A percentile compares a stretch with the other conserved stretches of the same genome.
These are phyloP conservation scores for Albugo laibachii DNA, from an alignment of 352 stramenopile genomes.

Conservation along the genomic window DNA sequence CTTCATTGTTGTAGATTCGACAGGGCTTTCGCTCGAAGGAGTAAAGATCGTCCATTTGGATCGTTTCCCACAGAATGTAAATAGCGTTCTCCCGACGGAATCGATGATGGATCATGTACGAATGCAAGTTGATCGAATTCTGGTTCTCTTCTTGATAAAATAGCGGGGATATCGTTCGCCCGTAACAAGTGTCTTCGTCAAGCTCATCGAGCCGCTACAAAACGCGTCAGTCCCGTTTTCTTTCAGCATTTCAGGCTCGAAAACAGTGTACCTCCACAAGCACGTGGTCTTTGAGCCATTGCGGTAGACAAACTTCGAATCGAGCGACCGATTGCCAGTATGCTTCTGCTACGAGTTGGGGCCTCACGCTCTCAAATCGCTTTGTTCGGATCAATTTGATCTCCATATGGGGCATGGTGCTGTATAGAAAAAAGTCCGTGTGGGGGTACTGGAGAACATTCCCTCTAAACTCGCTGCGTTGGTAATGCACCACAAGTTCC, in stretches of 20 bases:
- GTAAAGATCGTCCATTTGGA: constrained; percentile 45
- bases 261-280: constrained; percentile 21
- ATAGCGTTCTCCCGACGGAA: constrained; percentile 25
- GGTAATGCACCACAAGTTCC: constrained; percentile 24
- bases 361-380: constrained; percentile 26
- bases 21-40: constrained; percentile 33
- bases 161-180: constrained; percentile 46
- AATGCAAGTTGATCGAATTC: constrained; percentile 52
- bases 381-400: constrained; percentile 56
- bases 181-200: constrained; percentile 57
- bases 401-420: constrained; percentile 57
- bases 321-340: constrained; percentile 63
- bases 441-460: constrained; percentile 25
- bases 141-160: constrained; percentile 34
- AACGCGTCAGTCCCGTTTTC: background rate
- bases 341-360: constrained; percentile 35
- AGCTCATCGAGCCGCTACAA: constrained; percentile 47
- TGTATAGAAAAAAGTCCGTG: constrained; percentile 67
- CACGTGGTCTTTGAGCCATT: constrained; percentile 39
- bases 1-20: constrained; percentile 48
- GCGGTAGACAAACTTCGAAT: constrained; percentile 49
- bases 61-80: constrained; percentile 54
- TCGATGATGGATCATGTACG: constrained; percentile 49
- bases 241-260: background rate
- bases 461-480: constrained; percentile 26